A percentile compares a stretch with the other conserved stretches of the same genome.
Conservation (phyloP, 139 green algal species). For the Chlorella ohadii region DNA sequence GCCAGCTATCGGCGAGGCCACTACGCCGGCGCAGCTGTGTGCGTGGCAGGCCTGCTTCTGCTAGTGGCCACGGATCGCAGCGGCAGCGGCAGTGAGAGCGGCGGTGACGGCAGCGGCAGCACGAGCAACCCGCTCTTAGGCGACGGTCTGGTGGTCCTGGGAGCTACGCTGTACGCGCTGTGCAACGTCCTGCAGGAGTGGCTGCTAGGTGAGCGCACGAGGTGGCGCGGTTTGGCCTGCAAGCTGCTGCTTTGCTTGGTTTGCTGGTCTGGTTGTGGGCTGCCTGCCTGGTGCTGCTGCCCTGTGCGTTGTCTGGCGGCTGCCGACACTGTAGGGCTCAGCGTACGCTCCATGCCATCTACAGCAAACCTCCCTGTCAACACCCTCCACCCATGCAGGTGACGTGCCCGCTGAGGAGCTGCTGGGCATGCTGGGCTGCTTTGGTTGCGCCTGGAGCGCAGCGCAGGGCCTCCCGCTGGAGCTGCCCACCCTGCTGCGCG, state of each 20-base stretch:
- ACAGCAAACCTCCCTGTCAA: too few species aligned
- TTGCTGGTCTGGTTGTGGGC: too few species aligned
- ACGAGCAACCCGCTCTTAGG: slow-evolving; percentile 60
- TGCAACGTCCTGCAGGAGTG: slow-evolving; percentile 73
- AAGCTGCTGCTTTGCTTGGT: neutral
- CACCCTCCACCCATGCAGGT: too few species aligned
- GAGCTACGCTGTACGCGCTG: slow-evolving; percentile 70
- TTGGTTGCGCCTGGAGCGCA: slow-evolving; percentile 53
- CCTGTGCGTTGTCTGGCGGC: too few species aligned
- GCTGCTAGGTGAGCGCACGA: slow-evolving; percentile 37
- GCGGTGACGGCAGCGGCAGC: neutral
- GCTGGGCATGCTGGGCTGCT: slow-evolving; percentile 62
- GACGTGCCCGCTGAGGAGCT: slow-evolving; percentile 47
- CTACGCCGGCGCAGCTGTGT: slow-evolving; percentile 63
- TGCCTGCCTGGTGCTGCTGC: too few species aligned
- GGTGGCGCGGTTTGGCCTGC: neutral
- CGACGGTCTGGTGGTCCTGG: slow-evolving; percentile 76
- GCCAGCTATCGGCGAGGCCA: slow-evolving; percentile 65
- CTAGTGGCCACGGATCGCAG: slow-evolving; percentile 65
- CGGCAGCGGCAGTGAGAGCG: neutral
- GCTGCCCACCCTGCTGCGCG: neutral
- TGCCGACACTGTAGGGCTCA: too few species aligned
- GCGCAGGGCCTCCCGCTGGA: slow-evolving; percentile 49
- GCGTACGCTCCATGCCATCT: too few species aligned
- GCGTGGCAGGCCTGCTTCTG: slow-evolving; percentile 68